These are phyloP conservation scores for Dothideomycetes sp. DNA, from an alignment of 2,329 filamentous ascomycete species.

Conservation along the genomic window DNA sequence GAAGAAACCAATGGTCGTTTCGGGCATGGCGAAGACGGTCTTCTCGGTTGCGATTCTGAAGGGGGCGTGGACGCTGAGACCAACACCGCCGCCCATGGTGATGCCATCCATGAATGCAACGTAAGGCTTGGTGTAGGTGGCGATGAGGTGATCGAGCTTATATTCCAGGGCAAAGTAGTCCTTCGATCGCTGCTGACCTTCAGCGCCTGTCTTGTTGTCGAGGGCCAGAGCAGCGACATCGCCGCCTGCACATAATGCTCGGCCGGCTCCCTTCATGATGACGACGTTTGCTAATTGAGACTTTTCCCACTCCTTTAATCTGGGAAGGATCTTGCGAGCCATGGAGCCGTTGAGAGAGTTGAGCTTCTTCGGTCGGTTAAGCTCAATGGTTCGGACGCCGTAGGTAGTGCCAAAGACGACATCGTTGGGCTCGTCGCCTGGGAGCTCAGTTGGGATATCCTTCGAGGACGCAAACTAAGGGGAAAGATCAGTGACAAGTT, in stretches of 20 bases:
- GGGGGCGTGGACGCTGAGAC: constrained; percentile 85
- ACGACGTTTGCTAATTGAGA: constrained; percentile 89
- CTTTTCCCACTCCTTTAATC: constrained; percentile 82
- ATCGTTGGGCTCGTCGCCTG: constrained; percentile 71
- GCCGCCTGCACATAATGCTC: constrained; percentile 85
- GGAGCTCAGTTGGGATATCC: constrained; percentile 26
- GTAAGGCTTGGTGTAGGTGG: constrained; percentile 86
- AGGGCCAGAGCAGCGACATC: constrained; percentile 73
- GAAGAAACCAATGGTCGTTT: constrained; percentile 97
- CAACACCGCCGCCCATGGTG: constrained; percentile 96
- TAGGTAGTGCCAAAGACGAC: constrained; percentile 85
- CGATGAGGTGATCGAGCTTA: constrained; percentile 87
- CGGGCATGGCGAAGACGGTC: constrained; percentile 95
- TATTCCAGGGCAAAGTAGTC: constrained; percentile 95
- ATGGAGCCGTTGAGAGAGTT: constrained; percentile 92
- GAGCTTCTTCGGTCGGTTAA: constrained; percentile 85
- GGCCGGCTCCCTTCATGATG: constrained; percentile 80
- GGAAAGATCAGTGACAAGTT: constrained; percentile 23
- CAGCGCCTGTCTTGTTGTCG: constrained; percentile 55
- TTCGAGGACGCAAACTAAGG: constrained; percentile 18
- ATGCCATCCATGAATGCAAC: constrained; percentile 95
- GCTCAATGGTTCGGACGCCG: constrained; percentile 81
- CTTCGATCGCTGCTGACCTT: constrained; percentile 63
- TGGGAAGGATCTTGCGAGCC: constrained; percentile 85
- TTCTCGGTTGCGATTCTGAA: constrained; percentile 94